Evolutionary conservation across 23 red algal species (phyloP).

Genomic region (Porphyridium purpureum): DNA sequence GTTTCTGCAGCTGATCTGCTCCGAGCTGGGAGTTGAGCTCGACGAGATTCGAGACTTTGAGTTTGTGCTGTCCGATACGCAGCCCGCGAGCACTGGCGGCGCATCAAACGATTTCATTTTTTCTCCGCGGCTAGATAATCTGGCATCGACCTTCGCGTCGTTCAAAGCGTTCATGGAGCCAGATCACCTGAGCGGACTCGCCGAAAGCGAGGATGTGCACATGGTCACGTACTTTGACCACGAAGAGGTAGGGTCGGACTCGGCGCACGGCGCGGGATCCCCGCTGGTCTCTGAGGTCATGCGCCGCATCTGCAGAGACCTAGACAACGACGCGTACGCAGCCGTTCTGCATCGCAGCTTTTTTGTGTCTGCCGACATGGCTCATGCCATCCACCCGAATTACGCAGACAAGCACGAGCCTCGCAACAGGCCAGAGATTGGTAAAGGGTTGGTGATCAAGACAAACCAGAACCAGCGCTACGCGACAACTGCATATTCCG

Average conservation of each 20-base stretch:
- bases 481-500: slow-evolving; percentile 32
- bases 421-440: slow-evolving; percentile 31
- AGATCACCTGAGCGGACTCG: not conserved
- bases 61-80: slow-evolving; percentile 42
- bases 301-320: slow-evolving; percentile 13
- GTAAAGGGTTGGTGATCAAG: slow-evolving; percentile 49
- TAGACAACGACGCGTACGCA: slow-evolving; percentile 3
- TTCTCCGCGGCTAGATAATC: slow-evolving; percentile 59
- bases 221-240: slow-evolving; percentile 70
- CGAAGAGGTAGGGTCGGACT: slow-evolving; percentile 56
- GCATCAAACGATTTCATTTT: slow-evolving; percentile 51
- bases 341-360: slow-evolving; percentile 10
- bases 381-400: slow-evolving; percentile 76
- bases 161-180: slow-evolving; percentile 12
- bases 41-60: slow-evolving; percentile 52
- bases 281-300: slow-evolving; percentile 19
- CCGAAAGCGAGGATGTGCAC: slow-evolving; percentile 1
- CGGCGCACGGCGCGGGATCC: slow-evolving; percentile 46
- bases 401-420: slow-evolving; percentile 54
- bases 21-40: slow-evolving; percentile 5
- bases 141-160: slow-evolving; percentile 36
- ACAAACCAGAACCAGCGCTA: slow-evolving; percentile 84
- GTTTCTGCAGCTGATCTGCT: slow-evolving; percentile 16
- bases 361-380: slow-evolving; percentile 70
- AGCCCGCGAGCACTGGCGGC: slow-evolving; percentile 46